Percentiles rank a stretch among this genome's conserved stretches.
phyloP scores from a whole-genome alignment of 1,284 basidiomycete species.

The Cronartium ribicola region DNA sequence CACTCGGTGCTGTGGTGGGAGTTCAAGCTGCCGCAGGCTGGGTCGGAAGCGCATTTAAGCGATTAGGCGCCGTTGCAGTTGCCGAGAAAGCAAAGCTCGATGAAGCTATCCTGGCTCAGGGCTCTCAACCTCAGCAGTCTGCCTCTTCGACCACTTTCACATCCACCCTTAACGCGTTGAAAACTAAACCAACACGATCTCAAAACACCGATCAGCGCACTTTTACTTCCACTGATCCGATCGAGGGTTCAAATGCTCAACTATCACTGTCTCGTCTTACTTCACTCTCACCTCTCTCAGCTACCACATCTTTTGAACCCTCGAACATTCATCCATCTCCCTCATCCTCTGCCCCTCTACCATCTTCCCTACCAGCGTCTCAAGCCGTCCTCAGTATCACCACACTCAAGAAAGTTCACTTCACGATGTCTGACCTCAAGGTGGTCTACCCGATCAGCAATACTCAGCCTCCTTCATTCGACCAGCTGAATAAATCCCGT shows the following conservation, averaged over 20 bases:
- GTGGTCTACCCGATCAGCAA: constrained; percentile 49
- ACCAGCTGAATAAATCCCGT: constrained; percentile 79
- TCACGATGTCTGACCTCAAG: constrained; percentile 48
- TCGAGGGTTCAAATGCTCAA: background rate
- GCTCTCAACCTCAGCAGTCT: background rate
- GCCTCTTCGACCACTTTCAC: constrained; percentile 14
- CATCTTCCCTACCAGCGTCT: background rate
- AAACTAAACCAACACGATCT: background rate
- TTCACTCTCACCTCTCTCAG: background rate
- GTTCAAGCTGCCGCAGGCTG: constrained; percentile 38
- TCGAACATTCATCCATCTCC: constrained; percentile 52
- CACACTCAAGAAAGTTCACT: constrained; percentile 48
- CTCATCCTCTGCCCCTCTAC: constrained; percentile 9
- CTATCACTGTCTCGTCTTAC: constrained; percentile 11
- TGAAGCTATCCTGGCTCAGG: constrained; percentile 6
- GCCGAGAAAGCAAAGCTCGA: constrained; percentile 12
- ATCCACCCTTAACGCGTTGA: constrained; percentile 3
- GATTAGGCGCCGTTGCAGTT: constrained; percentile 21
- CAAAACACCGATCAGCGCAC: constrained; percentile 3
- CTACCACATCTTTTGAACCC: constrained; percentile 40
- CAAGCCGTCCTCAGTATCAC: constrained; percentile 44
- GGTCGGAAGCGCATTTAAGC: constrained; percentile 35
- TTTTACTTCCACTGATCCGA: background rate
- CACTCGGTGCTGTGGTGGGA: constrained; percentile 17
- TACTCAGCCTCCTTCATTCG: constrained; percentile 40